A percentile compares a stretch with the other conserved stretches of the same genome.
Conservation (phyloP, 116 monocot species). For the Zostera marina region DNA sequence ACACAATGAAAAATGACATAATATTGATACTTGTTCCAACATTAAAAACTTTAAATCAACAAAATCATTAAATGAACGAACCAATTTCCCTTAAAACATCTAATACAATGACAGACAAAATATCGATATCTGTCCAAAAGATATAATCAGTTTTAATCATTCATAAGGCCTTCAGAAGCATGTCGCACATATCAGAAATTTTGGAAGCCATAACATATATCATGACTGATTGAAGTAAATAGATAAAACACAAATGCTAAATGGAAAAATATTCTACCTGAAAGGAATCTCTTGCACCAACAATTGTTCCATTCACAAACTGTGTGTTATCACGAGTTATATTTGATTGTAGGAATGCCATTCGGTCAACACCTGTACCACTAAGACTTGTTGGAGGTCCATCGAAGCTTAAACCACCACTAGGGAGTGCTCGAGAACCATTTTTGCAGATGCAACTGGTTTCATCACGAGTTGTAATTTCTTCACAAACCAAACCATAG, state of each 20-base stretch:
- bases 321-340: conserved; percentile 94
- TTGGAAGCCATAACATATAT: too few relatives aligned
- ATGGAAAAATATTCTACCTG: conserved; percentile 33
- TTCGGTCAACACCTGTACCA: conserved; percentile 77
- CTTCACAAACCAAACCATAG: conserved; percentile 85
- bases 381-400: conserved; percentile 96
- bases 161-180: too few relatives aligned
- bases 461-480: conserved; percentile 97
- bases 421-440: conserved; percentile 64
- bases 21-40: too few relatives aligned
- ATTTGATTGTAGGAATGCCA: conserved; percentile 85
- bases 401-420: conserved; percentile 80
- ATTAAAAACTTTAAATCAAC: too few relatives aligned
- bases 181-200: too few relatives aligned
- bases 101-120: too few relatives aligned
- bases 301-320: conserved; percentile 83
- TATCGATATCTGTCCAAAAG: too few relatives aligned
- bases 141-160: too few relatives aligned
- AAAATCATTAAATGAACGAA: too few relatives aligned
- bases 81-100: too few relatives aligned
- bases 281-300: conserved; percentile 84
- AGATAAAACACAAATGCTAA: background rate
- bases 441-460: conserved; percentile 82
- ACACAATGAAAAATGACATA: too few relatives aligned
- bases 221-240: too few relatives aligned